Base-by-base conservation (phyloP, 1,139 yeast species). In the Candida sp. region DNA sequence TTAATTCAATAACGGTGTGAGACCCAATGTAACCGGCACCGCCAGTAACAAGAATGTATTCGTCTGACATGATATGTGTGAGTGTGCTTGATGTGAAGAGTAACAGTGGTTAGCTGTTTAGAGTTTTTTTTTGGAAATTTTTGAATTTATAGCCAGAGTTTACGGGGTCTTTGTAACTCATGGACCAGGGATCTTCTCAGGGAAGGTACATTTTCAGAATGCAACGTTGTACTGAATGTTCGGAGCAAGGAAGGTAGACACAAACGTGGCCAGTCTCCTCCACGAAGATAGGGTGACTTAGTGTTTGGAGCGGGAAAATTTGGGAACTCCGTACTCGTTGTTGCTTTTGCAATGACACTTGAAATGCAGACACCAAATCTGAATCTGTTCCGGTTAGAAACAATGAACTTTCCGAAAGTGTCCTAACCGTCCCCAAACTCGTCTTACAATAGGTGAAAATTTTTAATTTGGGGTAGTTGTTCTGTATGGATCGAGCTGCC, bases 1-100 rank as follows among this genome's bases (percentile, higher is more conserved):
- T 66, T 51, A 89, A 77, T 58, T 86, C 88, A 37, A 87, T 81
- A 6, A 85, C 88, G 2, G 94, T 86, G 65, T 89, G 96, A 17
- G 94, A 86, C 28, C 96, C 96, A 62, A 90, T 88, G 69, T 90
- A 90, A 32, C 96, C 96, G 33, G 96, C 91, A 50, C 96, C 96
- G 44, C 96, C 96, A 32, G 96, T 88, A 34, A 90, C 93, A 52
- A 89, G 75, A 52, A 88, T 86, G 65, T 77, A 78, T 56, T 59
- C 55, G 42, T 50, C 46, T 31, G 60, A 48, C 63, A 61, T 61
- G 26, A 30, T 25, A 11, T 38, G 42, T 38, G 4, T n/a, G 17
- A 11, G 31, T 23, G 28, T 38, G 7, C 8, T 26, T 38, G 28
- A 38, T 26, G n/a, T 11, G 25, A n/a, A 26, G 28, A n/a, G 17